A percentile compares a stretch with the other conserved stretches of the same genome.
Evolutionary conservation across 805 yeast species (phyloP).

Genomic region (Helenozyma baotianmanensis): DNA sequence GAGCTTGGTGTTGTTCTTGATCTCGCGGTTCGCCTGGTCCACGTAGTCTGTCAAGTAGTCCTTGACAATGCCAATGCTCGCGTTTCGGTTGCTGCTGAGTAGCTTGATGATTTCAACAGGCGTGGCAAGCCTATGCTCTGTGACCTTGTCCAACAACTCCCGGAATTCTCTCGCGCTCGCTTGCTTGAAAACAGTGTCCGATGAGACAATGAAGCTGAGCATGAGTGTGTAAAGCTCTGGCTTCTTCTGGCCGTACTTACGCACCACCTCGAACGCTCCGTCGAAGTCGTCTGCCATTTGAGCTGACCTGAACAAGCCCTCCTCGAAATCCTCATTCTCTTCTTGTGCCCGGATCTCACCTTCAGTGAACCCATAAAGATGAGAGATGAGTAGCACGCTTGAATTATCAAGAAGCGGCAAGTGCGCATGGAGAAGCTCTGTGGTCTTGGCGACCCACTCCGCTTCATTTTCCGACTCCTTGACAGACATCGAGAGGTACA

Average conservation of each 20-base stretch:
- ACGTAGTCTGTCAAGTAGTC: slow-evolving; percentile 62
- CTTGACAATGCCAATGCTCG: slow-evolving; percentile 69
- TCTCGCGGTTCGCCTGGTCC: slow-evolving; percentile 56
- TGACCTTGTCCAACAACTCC: slow-evolving; percentile 49
- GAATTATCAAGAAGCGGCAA: slow-evolving; percentile 51
- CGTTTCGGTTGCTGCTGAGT: slow-evolving; percentile 55
- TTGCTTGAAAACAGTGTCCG: slow-evolving; percentile 43
- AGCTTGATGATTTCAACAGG: slow-evolving; percentile 76
- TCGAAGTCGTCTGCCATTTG: slow-evolving; percentile 54
- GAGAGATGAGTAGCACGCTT: slow-evolving; percentile 52
- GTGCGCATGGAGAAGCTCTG: slow-evolving; percentile 42
- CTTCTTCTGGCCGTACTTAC: slow-evolving; percentile 55
- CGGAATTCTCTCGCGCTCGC: slow-evolving; percentile 49
- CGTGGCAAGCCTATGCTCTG: slow-evolving; percentile 51
- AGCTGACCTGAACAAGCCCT: slow-evolving; percentile 55
- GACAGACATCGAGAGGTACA: slow-evolving; percentile 61
- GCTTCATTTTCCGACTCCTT: slow-evolving; percentile 24
- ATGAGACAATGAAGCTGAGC: slow-evolving; percentile 57
- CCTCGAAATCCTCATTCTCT: slow-evolving; percentile 40
- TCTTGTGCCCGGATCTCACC: slow-evolving; percentile 42
- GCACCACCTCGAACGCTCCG: slow-evolving; percentile 53
- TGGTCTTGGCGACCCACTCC: slow-evolving; percentile 68
- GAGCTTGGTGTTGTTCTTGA: slow-evolving; percentile 62
- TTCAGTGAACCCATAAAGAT: slow-evolving; percentile 42
- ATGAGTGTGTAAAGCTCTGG: slow-evolving; percentile 66